Conservation (phyloP, 176 grass and related monocot species). For the Sorghum bicolor region Sorghum_bicolor_NCBIv3 NC_012872.2:10543001-10543500, state of each 20-base stretch:
- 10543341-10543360: background rate
- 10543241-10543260: background rate
- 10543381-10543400: background rate
- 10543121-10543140: background rate
- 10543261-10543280: too few species aligned
- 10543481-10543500: background rate
- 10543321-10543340: background rate
- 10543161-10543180: background rate
- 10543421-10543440: too few species aligned
- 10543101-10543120: background rate
- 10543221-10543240: background rate
- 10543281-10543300: background rate
- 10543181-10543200: background rate
- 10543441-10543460: background rate
- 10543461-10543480: background rate
- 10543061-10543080: background rate
- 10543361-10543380: background rate
- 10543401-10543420: background rate
- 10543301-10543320: slow-evolving; percentile 9
- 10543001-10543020: too few species aligned
- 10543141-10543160: background rate
- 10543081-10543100: background rate
- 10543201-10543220: background rate
- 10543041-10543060: too few species aligned
- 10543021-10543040: too few species aligned